phyloP scores from a whole-genome alignment of 2,329 filamentous ascomycete species.

The Claviceps citrina region DNA sequence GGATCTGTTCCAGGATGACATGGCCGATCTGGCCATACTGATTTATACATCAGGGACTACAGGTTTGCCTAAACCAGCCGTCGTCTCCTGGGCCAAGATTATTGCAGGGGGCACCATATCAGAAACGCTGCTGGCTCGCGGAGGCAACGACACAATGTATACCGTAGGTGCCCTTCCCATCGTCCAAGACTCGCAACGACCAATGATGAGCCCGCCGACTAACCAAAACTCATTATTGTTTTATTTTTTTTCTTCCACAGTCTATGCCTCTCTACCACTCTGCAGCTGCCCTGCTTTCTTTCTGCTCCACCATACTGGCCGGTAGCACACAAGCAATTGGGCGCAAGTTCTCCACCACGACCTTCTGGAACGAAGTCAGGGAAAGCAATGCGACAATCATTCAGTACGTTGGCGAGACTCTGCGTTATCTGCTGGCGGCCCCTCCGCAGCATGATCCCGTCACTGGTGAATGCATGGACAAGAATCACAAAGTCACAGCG shows the following conservation, averaged over 20 bases:
- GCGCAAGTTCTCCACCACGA: constrained; percentile 60
- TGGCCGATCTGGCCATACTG: constrained; percentile 49
- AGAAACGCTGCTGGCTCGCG: constrained; percentile 38
- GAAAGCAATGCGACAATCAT: constrained; percentile 56
- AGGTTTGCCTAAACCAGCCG: constrained; percentile 65
- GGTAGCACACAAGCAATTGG: constrained; percentile 57
- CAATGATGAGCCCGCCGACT: not conserved
- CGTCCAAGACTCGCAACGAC: not conserved
- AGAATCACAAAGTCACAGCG: constrained; percentile 53
- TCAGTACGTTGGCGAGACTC: constrained; percentile 80
- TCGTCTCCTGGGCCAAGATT: constrained; percentile 58
- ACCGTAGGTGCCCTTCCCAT: constrained; percentile 35
- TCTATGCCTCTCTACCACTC: constrained; percentile 85
- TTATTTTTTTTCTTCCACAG: constrained; percentile 14
- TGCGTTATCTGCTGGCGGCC: constrained; percentile 62
- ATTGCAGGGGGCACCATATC: constrained; percentile 27
- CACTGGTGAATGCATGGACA: constrained; percentile 55
- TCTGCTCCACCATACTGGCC: constrained; percentile 41
- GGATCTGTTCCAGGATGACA: constrained; percentile 32
- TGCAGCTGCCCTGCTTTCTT: constrained; percentile 57
- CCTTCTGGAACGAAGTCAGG: constrained; percentile 66
- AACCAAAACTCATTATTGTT: not conserved
- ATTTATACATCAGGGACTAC: constrained; percentile 83
- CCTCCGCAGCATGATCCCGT: constrained; percentile 44
- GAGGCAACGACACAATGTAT: constrained; percentile 53